Evolutionary conservation across 352 stramenopile genomes (phyloP).

Genomic region (Pythium dissotocum): DNA sequence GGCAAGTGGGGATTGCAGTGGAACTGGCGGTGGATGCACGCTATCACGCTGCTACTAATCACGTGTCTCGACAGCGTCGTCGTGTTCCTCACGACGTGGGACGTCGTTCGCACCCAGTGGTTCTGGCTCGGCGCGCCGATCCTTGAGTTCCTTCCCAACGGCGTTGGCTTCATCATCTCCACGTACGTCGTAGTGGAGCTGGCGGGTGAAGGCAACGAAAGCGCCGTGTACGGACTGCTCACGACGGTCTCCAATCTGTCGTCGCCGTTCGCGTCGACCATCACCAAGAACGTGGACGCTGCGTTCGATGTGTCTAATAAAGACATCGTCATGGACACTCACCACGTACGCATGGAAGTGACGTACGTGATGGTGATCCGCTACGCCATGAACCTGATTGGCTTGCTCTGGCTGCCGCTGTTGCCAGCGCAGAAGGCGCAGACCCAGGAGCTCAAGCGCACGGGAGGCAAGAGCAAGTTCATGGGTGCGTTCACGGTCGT

Average conservation of each 20-base stretch:
- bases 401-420: conserved; percentile 2
- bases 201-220: not conserved
- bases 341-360: not conserved
- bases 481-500: not conserved
- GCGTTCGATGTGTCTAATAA: conserved; percentile 1
- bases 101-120: not conserved
- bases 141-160: conserved; percentile 7
- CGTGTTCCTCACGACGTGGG: conserved; percentile 1
- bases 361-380: conserved; percentile 5
- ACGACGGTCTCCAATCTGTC: not conserved
- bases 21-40: conserved; percentile 7
- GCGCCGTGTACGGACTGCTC: conserved; percentile 2
- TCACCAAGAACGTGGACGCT: conserved; percentile 5
- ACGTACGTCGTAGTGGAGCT: conserved; percentile 6
- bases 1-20: conserved; percentile 3
- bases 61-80: not conserved
- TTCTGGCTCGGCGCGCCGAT: not conserved
- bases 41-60: not conserved
- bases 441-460: conserved; percentile 2
- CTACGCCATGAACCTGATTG: not conserved
- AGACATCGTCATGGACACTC: not conserved
- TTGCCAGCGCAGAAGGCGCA: conserved; percentile 1
- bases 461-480: not conserved
- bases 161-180: conserved; percentile 3
- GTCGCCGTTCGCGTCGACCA: not conserved